Percentiles rank a stretch among this genome's conserved stretches.
phyloP scores from a whole-genome alignment of 2,329 filamentous ascomycete species.

The Colletotrichum simmondsii region DNA sequence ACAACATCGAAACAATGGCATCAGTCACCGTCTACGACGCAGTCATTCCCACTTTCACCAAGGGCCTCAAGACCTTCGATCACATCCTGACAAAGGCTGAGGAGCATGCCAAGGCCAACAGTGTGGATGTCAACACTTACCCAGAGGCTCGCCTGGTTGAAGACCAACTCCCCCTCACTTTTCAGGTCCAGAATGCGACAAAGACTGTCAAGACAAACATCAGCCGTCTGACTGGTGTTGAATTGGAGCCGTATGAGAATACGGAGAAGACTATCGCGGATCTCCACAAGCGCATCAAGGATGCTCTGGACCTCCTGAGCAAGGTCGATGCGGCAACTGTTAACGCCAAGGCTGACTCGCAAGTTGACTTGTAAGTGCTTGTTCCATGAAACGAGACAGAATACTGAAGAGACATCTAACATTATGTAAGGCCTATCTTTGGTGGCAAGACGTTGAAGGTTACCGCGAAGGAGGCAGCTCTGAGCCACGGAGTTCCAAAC shows the following conservation, averaged over 20 bases:
- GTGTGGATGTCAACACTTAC: conserved; percentile 38
- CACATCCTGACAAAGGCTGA: conserved; percentile 44
- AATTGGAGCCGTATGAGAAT: conserved; percentile 39
- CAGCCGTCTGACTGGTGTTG: conserved; percentile 39
- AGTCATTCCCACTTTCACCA: conserved; percentile 39
- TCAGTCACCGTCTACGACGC: conserved; percentile 43
- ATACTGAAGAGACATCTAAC: background rate
- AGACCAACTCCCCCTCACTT: conserved; percentile 49
- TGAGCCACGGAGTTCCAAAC: conserved; percentile 63
- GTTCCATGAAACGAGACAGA: no score
- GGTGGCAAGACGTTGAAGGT: conserved; percentile 31
- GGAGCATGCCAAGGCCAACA: conserved; percentile 41
- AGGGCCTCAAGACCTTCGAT: conserved; percentile 40
- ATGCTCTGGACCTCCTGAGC: conserved; percentile 43
- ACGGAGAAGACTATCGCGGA: conserved; percentile 46
- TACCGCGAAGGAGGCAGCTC: conserved; percentile 50
- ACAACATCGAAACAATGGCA: conserved; percentile 40
- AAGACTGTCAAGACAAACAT: conserved; percentile 43
- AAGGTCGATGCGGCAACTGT: conserved; percentile 39
- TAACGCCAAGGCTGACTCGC: conserved; percentile 38
- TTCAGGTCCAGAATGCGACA: conserved; percentile 47
- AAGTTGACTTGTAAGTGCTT: conserved; percentile 40
- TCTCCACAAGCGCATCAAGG: conserved; percentile 41
- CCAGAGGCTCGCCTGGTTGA: conserved; percentile 40
- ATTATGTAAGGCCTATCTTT: conserved; percentile 9